Percentiles rank a stretch among this genome's conserved stretches.
phyloP scores from a whole-genome alignment of 2,329 filamentous ascomycete species.

The Colletotrichum shisoi region DNA sequence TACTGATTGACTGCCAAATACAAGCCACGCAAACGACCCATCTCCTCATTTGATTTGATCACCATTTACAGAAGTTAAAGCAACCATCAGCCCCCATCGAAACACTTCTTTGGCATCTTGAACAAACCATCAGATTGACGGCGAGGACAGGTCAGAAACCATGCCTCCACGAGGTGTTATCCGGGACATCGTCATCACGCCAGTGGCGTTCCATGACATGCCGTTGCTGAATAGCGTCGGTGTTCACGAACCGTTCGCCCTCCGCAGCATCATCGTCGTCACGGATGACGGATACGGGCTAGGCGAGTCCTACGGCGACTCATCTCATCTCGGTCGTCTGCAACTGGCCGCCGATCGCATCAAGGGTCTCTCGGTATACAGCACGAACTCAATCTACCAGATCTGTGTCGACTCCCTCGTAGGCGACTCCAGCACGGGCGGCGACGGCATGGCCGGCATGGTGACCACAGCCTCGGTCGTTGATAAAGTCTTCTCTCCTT shows the following conservation, averaged over 20 bases:
- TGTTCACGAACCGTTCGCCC: slow-evolving; percentile 54
- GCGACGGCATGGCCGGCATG: slow-evolving; percentile 66
- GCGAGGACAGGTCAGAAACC: background rate
- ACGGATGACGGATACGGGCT: slow-evolving; percentile 50
- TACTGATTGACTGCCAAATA: background rate
- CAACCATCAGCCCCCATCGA: background rate
- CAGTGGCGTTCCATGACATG: slow-evolving; percentile 56
- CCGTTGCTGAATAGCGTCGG: slow-evolving; percentile 55
- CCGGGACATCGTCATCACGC: slow-evolving; percentile 52
- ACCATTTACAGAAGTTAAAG: background rate
- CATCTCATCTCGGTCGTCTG: slow-evolving; percentile 49
- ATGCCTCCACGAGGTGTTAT: slow-evolving; percentile 47
- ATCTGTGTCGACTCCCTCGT: slow-evolving; percentile 78
- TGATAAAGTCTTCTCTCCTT: slow-evolving; percentile 55
- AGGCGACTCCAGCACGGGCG: slow-evolving; percentile 56
- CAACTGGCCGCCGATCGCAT: slow-evolving; percentile 46
- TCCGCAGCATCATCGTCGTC: slow-evolving; percentile 53
- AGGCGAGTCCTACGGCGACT: slow-evolving; percentile 54
- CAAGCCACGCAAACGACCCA: too few species aligned
- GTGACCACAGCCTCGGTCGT: slow-evolving; percentile 53
- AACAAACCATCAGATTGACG: background rate
- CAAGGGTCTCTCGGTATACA: slow-evolving; percentile 50
- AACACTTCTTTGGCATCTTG: too few species aligned
- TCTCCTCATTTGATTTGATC: background rate
- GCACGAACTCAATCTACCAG: slow-evolving; percentile 84